Evolutionary conservation across 805 yeast species (phyloP), one percentile per base, ranked within the genome.

Genomic region (Barnettozyma populi): DNA sequence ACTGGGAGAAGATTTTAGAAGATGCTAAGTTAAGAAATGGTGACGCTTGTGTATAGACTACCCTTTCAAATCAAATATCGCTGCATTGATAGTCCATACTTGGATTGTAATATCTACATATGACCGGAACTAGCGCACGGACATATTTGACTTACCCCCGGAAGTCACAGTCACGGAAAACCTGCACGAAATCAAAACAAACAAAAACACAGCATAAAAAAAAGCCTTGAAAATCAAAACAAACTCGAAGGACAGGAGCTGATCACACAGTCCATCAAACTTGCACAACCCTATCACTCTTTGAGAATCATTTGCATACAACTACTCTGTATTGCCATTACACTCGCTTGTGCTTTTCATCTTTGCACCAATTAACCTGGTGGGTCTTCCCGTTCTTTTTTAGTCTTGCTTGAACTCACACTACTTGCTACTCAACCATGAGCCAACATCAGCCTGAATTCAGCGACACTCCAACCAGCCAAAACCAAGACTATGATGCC

Each of bases 1-100:
- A 77, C 52, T 80, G 84, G 85, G 59, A 62, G 7, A 46, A 52
- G 23, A 71, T 79, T n/a, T 57, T 78, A 16, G 61, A 61, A n/a
- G 67, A 64, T 6, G 73, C 81, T 2, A 50, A 62, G 4, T 55
- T 56, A 36, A 84, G 87, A 35, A 57, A 57, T 29, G 50, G 44
- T 34, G 47, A 44, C 32, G 7, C 45, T 18, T 36, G 32, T 7
- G 49, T 38, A n/a, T 48, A 27, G 20, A 16, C 36, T 35, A 23
- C 19, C 6, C 5, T 13, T 11, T 11, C 13, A 4, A 29, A 29
- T 13, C 32, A 29, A 3, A 29, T 4, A 29, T 29, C 32, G 16
- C 32, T 11, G 32, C 32, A 29, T 29, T 13, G 13, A 27, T 10
- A 27, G 4, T 27, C 13, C 31, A 13, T 27, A 23, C 7, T 8